Conservation (phyloP, 371 early-diverging fungal genomes). For the Saksenaea vasiformis region DNA sequence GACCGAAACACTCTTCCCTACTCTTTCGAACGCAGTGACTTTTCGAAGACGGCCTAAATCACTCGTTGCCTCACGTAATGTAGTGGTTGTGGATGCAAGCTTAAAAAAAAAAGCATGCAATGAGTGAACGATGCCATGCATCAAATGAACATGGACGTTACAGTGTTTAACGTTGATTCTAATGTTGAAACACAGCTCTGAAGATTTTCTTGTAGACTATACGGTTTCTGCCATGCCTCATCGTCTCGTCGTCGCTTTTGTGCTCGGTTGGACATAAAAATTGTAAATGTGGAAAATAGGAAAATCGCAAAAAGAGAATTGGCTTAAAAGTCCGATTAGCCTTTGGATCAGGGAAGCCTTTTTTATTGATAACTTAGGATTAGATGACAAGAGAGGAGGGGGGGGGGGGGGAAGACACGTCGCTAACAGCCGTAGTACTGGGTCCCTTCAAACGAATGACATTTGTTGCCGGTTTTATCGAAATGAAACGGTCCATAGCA, state of each 20-base stretch:
- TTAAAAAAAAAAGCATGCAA: neutral
- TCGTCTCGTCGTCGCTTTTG: neutral
- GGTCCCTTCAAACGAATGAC: neutral
- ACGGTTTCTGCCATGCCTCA: neutral
- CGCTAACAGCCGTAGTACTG: neutral
- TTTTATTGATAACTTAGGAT: no score
- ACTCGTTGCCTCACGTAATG: neutral
- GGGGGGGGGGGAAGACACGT: no score
- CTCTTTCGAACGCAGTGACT: neutral
- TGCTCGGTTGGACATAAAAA: neutral
- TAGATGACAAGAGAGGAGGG: no score
- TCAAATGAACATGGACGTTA: neutral
- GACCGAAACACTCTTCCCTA: neutral
- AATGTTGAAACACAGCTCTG: neutral
- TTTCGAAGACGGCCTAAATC: neutral
- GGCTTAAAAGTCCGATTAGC: no score
- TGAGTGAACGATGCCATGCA: neutral
- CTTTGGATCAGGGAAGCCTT: no score
- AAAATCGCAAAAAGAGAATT: no score
- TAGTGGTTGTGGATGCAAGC: neutral
- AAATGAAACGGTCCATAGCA: slow-evolving; percentile 79
- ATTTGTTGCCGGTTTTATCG: slow-evolving; percentile 43
- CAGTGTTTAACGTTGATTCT: neutral
- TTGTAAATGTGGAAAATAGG: no score
- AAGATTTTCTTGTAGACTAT: neutral